A percentile compares a stretch with the other conserved stretches of the same genome.
phyloP scores from a whole-genome alignment of 768 basidiomycete species.

The Suillus paluster region DNA sequence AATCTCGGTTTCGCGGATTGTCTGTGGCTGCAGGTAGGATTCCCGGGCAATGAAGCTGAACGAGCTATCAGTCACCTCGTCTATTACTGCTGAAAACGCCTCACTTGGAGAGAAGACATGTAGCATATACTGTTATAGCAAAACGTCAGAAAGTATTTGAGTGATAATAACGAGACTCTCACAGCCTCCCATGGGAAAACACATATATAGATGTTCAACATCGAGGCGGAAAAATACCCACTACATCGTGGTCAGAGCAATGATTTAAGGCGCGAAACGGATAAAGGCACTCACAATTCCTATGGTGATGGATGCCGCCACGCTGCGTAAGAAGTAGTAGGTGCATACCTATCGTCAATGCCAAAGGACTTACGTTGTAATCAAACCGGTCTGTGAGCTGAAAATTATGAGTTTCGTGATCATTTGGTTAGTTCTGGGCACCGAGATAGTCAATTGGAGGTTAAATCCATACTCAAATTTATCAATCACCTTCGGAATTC shows the following conservation, averaged over 20 bases:
- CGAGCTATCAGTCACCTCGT: not conserved
- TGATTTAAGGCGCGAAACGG: not conserved
- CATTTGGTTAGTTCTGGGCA: conserved; percentile 17
- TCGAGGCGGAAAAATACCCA: conserved; percentile 25
- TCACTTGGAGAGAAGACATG: conserved; percentile 34
- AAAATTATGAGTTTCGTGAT: conserved; percentile 23
- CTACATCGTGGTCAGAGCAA: conserved; percentile 12
- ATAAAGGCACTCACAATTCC: conserved; percentile 22
- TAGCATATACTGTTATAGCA: conserved; percentile 26
- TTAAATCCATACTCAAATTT: not conserved
- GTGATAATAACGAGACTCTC: conserved; percentile 8
- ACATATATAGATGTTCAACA: conserved; percentile 22
- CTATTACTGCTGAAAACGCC: not conserved
- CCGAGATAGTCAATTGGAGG: not conserved
- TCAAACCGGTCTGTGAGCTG: conserved; percentile 30
- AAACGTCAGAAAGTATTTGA: not conserved
- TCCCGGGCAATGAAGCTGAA: conserved; percentile 31
- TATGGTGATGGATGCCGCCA: conserved; percentile 16
- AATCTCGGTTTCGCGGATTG: not conserved
- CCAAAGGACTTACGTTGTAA: conserved; percentile 23
- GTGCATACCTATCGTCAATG: not conserved
- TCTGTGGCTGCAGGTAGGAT: conserved; percentile 25
- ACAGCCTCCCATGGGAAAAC: conserved; percentile 30
- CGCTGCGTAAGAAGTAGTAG: conserved; percentile 15
- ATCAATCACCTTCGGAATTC: conserved; percentile 18